Evolutionary conservation across 768 basidiomycete genomes (phyloP).

Genomic region (Punctularia strigosozonata): DNA sequence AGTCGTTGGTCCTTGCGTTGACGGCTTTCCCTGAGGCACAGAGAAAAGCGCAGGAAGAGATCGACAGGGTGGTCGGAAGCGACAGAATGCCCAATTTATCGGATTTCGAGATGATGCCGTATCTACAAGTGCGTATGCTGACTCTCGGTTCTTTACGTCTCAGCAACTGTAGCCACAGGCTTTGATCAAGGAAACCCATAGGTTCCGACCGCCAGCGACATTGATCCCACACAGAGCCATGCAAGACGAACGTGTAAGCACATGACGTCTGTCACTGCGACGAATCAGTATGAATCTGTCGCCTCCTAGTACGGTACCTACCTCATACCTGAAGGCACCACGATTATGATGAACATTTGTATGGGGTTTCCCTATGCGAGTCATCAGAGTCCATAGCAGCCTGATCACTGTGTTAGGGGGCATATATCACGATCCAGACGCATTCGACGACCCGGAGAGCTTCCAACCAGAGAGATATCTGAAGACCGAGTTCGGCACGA

Average conservation of each 20-base stretch:
- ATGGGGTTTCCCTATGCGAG: neutral
- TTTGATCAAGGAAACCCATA: too few relatives aligned
- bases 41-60: slow-evolving; percentile 13
- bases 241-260: too few relatives aligned
- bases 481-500: neutral
- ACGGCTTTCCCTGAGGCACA: slow-evolving; percentile 14
- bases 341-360: slow-evolving; percentile 12
- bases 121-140: slow-evolving; percentile 11
- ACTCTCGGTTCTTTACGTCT: too few relatives aligned
- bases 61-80: slow-evolving; percentile 14
- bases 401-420: slow-evolving; percentile 6
- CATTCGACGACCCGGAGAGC: slow-evolving; percentile 9
- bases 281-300: too few relatives aligned
- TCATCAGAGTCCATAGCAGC: neutral
- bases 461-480: slow-evolving; percentile 7
- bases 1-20: slow-evolving; percentile 7
- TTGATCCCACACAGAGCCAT: neutral
- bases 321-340: slow-evolving; percentile 8
- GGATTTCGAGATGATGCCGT: slow-evolving; percentile 11
- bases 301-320: slow-evolving; percentile 7
- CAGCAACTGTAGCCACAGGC: too few relatives aligned
- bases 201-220: neutral
- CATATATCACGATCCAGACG: slow-evolving; percentile 11
- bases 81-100: slow-evolving; percentile 10
- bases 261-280: too few relatives aligned